These are phyloP conservation scores for Ambrosia artemisiifolia DNA, from an alignment of 129 eudicot species.

Conservation along the genomic window DNA sequence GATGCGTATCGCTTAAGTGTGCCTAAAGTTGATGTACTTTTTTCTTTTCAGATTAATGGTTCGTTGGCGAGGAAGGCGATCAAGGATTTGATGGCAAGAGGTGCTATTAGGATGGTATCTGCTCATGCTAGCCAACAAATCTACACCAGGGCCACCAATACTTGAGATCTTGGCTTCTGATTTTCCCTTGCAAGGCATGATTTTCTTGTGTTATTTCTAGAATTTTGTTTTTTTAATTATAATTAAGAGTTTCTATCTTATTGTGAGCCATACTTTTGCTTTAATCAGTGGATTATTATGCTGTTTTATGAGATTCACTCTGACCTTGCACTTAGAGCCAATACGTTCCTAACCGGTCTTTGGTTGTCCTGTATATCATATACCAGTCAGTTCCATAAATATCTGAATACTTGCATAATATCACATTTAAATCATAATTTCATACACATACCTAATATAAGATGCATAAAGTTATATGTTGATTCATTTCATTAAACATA, in stretches of 20 bases:
- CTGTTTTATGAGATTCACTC: not conserved
- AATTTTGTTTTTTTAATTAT: not conserved
- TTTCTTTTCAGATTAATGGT: slow-evolving; percentile 52
- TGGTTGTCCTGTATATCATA: not conserved
- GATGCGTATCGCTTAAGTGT: too few relatives aligned
- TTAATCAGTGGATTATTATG: not conserved
- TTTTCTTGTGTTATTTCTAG: slow-evolving; percentile 7
- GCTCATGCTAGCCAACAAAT: slow-evolving; percentile 69
- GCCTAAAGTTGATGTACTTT: not conserved
- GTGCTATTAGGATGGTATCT: slow-evolving; percentile 66
- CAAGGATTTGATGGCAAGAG: slow-evolving; percentile 73
- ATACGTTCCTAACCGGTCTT: not conserved
- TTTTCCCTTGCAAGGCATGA: slow-evolving; percentile 12
- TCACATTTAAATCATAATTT: too few relatives aligned
- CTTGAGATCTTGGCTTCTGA: slow-evolving; percentile 19
- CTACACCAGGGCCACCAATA: slow-evolving; percentile 66
- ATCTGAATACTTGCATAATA: too few relatives aligned
- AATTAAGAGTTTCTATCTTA: slow-evolving; percentile 2
- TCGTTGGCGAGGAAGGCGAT: slow-evolving; percentile 79
- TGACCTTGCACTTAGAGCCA: not conserved
- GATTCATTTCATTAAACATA: too few relatives aligned
- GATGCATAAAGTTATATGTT: too few relatives aligned
- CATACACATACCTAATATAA: too few relatives aligned
- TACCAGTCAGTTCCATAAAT: too few relatives aligned
- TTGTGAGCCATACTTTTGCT: not conserved